phyloP scores from a whole-genome alignment of 2,329 filamentous ascomycete genomes.

The Dryadomyces sulphureus region DNA sequence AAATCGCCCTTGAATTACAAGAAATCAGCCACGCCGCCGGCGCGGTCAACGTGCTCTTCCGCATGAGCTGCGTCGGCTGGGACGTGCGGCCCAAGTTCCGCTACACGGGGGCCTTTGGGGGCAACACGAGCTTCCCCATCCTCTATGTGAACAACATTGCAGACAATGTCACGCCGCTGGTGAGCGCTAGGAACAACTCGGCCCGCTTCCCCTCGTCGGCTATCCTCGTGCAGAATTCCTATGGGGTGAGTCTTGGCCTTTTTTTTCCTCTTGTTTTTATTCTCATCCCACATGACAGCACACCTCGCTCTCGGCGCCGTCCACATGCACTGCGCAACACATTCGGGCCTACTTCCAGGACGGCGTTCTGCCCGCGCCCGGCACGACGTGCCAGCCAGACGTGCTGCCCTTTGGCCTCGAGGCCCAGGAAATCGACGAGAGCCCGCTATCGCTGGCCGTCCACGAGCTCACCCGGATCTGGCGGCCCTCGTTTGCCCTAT shows the following conservation, averaged over 20 bases:
- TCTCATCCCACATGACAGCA: conserved; percentile 9
- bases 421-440: not conserved
- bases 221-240: conserved; percentile 33
- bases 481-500: not conserved
- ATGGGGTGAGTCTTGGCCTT: conserved; percentile 17
- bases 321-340: conserved; percentile 25
- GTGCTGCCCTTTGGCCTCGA: conserved; percentile 7
- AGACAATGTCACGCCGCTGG: conserved; percentile 31
- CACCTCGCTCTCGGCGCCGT: conserved; percentile 28
- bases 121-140: conserved; percentile 23
- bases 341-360: conserved; percentile 30
- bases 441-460: not conserved
- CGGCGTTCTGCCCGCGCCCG: conserved; percentile 24
- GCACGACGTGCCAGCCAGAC: conserved; percentile 8
- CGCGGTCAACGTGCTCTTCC: conserved; percentile 25
- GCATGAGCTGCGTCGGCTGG: conserved; percentile 25
- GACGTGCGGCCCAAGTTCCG: conserved; percentile 22
- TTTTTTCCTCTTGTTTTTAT: not conserved
- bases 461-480: not conserved
- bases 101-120: conserved; percentile 18
- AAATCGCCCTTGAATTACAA: conserved; percentile 19
- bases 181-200: conserved; percentile 18
- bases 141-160: conserved; percentile 26
- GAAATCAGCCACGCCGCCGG: conserved; percentile 26
- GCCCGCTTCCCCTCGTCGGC: conserved; percentile 19